Evolutionary conservation across 225 moss, liverwort and hornwort genomes (phyloP).

Genomic region (Thuidium tamariscinum): DNA sequence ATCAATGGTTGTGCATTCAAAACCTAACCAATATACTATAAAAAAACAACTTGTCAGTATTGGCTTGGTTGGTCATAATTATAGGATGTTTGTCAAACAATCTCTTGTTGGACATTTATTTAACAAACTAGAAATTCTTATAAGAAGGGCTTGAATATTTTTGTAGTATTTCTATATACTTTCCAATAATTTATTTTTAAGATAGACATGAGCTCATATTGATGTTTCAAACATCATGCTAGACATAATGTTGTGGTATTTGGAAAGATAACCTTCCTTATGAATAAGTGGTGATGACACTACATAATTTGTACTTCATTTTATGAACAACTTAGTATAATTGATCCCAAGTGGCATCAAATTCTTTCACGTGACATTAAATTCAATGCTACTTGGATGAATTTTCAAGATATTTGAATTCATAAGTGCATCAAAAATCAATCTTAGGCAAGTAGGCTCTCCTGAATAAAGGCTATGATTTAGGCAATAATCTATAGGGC

Average conservation of each 20-base stretch:
- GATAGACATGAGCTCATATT: fast-evolving
- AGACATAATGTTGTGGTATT: background rate
- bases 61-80: fast-evolving
- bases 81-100: fast-evolving
- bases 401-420: background rate
- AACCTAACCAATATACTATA: fast-evolving
- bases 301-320: fast-evolving
- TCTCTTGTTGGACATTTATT: background rate
- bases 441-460: fast-evolving
- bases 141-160: background rate
- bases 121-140: background rate
- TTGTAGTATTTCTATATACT: fast-evolving
- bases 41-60: too few species aligned
- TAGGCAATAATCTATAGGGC: background rate
- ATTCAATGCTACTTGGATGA: background rate
- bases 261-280: fast-evolving
- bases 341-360: background rate
- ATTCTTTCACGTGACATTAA: background rate
- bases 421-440: fast-evolving
- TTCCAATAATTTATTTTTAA: background rate
- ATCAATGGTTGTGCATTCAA: background rate
- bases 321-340: fast-evolving
- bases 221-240: fast-evolving
- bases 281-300: background rate
- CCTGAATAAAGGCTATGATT: background rate